Evolutionary conservation across 2,329 filamentous ascomycete genomes (phyloP).

Genomic region (Trichoderma sp.): DNA sequence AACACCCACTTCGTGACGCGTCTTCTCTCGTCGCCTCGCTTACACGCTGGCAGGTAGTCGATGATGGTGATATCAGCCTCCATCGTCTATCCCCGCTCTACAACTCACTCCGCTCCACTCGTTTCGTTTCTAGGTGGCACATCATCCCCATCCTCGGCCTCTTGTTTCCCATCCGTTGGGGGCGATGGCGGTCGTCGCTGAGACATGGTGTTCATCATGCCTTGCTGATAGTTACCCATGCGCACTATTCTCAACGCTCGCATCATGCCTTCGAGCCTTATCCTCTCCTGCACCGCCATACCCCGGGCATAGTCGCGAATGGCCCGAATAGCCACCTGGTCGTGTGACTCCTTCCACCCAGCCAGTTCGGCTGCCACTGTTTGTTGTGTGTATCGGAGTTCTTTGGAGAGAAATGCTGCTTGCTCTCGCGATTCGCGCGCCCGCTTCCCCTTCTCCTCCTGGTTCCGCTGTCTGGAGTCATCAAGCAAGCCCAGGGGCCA

Average conservation of each 20-base stretch:
- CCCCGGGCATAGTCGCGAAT: slow-evolving; percentile 74
- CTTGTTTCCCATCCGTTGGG: slow-evolving; percentile 12
- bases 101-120: slow-evolving; percentile 14
- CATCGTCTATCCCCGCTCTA: neutral
- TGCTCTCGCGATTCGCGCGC: slow-evolving; percentile 71
- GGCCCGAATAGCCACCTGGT: slow-evolving; percentile 71
- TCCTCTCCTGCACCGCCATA: slow-evolving; percentile 78
- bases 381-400: slow-evolving; percentile 89
- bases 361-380: slow-evolving; percentile 89
- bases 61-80: neutral
- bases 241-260: slow-evolving; percentile 70
- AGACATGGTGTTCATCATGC: neutral
- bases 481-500: slow-evolving; percentile 84
- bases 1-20: slow-evolving; percentile 11
- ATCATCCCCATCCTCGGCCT: slow-evolving; percentile 6
- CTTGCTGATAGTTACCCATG: slow-evolving; percentile 24
- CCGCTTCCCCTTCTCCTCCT: slow-evolving; percentile 82
- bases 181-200: slow-evolving; percentile 16
- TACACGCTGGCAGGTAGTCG: slow-evolving; percentile 17
- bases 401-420: slow-evolving; percentile 71
- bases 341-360: slow-evolving; percentile 89
- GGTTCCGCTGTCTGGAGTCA: slow-evolving; percentile 78
- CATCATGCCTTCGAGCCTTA: slow-evolving; percentile 76
- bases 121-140: slow-evolving; percentile 13
- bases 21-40: slow-evolving; percentile 13